Evolutionary conservation across 2,329 filamentous ascomycete genomes (phyloP), one percentile per base, ranked within the genome.

Genomic region (Lomentospora prolificans): DNA sequence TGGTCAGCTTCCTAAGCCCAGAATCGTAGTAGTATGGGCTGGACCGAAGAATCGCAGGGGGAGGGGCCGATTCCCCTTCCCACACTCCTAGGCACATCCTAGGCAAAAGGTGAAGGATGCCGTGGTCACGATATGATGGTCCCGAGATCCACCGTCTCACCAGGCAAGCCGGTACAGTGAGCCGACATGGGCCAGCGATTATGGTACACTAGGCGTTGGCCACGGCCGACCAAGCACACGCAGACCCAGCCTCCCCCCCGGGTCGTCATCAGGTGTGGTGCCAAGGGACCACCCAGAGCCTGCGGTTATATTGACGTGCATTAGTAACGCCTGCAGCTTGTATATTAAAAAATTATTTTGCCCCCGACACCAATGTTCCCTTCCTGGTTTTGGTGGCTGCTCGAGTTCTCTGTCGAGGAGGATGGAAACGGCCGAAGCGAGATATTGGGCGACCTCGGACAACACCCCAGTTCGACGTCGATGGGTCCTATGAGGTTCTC

Each of bases 231-330:
- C n/a, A 8, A n/a, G 19, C 4, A 17, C 4, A 46, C 41, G 41
- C 41, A 46, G 41, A 22, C 41, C 50, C 50, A 52, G 27, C 50
- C 50, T 52, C 30, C 50, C 3, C 28, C 27, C 24, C 48, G 17
- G 50, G 50, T 31, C 27, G 17, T 36, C 48, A 51, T 27, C 41
- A 22, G 41, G 41, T 46, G 41, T 46, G 41, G 41, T 46, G 41
- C 48, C 24, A 51, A 31, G 50, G n/a, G 28, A 24, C 51, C 51
- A 53, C 27, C 25, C 50, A 36, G 25, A 52, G 50, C 17, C n/a
- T 17, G 41, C 17, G 30, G 51, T 33, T 53, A 53, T 53, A 53
- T 44, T 53, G 22, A 53, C 31, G 31, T 53, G 51, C 51, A 53
- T 53, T 27, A 53, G 33, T 27, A 27, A 53, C 22, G 51, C 12